Percentiles rank a stretch among this genome's conserved stretches.
These are phyloP conservation scores for Bacidia gigantensis DNA, from an alignment of 495 filamentous ascomycete genomes.

Conservation along the genomic window DNA sequence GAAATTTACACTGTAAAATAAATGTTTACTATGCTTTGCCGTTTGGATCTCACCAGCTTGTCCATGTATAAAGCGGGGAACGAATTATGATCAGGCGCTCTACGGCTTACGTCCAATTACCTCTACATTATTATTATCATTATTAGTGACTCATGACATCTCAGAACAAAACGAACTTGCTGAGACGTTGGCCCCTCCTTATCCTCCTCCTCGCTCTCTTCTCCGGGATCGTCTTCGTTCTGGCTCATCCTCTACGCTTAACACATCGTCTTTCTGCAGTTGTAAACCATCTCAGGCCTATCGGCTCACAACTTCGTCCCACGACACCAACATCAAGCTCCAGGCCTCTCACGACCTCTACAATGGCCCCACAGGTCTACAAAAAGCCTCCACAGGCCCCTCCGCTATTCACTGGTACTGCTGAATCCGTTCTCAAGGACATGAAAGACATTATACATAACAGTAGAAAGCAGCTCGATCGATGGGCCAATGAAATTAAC, in stretches of 20 bases:
- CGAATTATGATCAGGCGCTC: too few species aligned
- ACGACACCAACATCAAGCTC: conserved; percentile 18
- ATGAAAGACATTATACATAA: conserved; percentile 58
- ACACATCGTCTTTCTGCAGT: conserved; percentile 49
- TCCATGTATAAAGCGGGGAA: too few species aligned
- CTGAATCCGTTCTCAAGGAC: conserved; percentile 58
- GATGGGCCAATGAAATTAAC: conserved; percentile 53
- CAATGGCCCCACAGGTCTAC: conserved; percentile 50
- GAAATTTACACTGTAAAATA: too few species aligned
- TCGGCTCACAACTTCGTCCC: conserved; percentile 7
- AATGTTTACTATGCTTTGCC: too few species aligned
- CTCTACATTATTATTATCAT: too few species aligned
- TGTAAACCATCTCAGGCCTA: conserved; percentile 35
- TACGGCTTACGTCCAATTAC: too few species aligned
- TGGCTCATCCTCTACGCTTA: conserved; percentile 59
- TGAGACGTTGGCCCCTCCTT: background rate
- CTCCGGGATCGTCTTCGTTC: conserved; percentile 47
- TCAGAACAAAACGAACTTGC: background rate
- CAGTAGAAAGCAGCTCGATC: conserved; percentile 58
- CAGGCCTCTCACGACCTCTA: conserved; percentile 44
- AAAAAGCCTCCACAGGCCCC: conserved; percentile 71
- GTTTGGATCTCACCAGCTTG: too few species aligned
- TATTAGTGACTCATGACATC: background rate
- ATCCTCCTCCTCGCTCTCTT: conserved; percentile 47
- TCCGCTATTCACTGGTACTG: conserved; percentile 73